A percentile compares a stretch with the other conserved stretches of the same genome.
Evolutionary conservation across 768 basidiomycete genomes (phyloP).

Genomic region (Macrolepiota dolichaula): DNA sequence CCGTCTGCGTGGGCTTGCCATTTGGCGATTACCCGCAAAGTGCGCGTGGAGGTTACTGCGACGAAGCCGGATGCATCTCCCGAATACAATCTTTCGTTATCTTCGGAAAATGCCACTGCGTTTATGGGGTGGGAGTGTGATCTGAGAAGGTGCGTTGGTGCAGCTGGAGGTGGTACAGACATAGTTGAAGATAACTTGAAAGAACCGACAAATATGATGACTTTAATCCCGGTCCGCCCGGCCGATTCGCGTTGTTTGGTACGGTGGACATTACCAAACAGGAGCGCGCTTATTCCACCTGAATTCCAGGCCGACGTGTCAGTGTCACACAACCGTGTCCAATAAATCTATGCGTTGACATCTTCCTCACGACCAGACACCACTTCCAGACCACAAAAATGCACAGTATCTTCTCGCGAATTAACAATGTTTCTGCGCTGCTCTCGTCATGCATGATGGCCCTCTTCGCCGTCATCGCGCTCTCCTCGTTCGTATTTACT

Average conservation of each 20-base stretch:
- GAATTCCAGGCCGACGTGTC: slow-evolving; percentile 5
- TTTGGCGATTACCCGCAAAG: slow-evolving; percentile 64
- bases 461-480: slow-evolving; percentile 64
- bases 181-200: background rate
- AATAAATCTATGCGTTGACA: slow-evolving; percentile 1
- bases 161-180: slow-evolving; percentile 35
- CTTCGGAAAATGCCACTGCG: slow-evolving; percentile 57
- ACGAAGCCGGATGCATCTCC: slow-evolving; percentile 82
- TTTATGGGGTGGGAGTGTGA: slow-evolving; percentile 64
- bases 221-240: background rate
- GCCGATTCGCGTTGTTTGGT: background rate
- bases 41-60: slow-evolving; percentile 69
- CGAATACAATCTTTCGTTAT: slow-evolving; percentile 83
- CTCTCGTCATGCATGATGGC: slow-evolving; percentile 75
- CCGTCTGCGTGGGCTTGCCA: slow-evolving; percentile 83
- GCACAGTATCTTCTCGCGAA: slow-evolving; percentile 67
- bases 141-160: slow-evolving; percentile 75
- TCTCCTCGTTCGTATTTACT: slow-evolving; percentile 68
- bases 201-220: background rate
- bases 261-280: slow-evolving; percentile 15
- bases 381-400: slow-evolving; percentile 31
- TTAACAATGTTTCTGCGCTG: slow-evolving; percentile 72
- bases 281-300: background rate
- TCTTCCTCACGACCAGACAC: slow-evolving; percentile 1
- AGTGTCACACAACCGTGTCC: slow-evolving; percentile 8